Base-by-base conservation (phyloP, 345 rosid species). In the Populus alba region DNA sequence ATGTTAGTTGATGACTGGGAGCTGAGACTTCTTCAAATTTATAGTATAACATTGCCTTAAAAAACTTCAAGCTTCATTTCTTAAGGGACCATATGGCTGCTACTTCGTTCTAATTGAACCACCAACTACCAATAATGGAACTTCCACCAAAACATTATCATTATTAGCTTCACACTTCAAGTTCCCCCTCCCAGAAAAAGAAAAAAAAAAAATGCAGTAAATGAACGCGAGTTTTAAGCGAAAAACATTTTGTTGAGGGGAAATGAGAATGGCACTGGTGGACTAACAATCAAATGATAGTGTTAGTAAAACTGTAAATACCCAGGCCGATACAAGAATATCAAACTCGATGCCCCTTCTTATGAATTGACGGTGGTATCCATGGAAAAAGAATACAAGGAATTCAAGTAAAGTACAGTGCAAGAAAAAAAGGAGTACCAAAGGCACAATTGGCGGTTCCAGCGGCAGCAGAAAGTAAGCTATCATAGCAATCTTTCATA, bases 381-480 rank as follows among this genome's bases (percentile, higher is more conserved):
- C n/a, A 15, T 15, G 41, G 69, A 29, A 31, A 66, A 13, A 8
- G 41, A 66, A 59, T 59, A 1, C 3, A 66, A 66, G 11, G 8
- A 66, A 61, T 61, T 22, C 66, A 20, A 7, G 27, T 22, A 55
- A 41, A 35, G 4, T 18, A 8, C 47, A 70, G 27, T 11, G 20
- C n/a, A 18, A 41, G 10, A 69, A 12, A 18, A 38, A 8, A 68
- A 23, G n/a, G 22, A 15, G 31, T 89, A 96, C 99, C 99, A 74
- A 85, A 96, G 62, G 97, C 97, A 75, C 97, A 89, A 80, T 97
- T 97, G n/a, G 98, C 98, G 1, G 93, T 90, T 17, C 90, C 97
- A 20, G 98, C 96, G 80, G 99, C 98, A 3, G 98, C 97, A 68
- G 98, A 85, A 79, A 97, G 96, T 74, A 97, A 89, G 85, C 97